Base-by-base conservation (phyloP, 768 basidiomycete species). In the Termitomyces sp. region DNA sequence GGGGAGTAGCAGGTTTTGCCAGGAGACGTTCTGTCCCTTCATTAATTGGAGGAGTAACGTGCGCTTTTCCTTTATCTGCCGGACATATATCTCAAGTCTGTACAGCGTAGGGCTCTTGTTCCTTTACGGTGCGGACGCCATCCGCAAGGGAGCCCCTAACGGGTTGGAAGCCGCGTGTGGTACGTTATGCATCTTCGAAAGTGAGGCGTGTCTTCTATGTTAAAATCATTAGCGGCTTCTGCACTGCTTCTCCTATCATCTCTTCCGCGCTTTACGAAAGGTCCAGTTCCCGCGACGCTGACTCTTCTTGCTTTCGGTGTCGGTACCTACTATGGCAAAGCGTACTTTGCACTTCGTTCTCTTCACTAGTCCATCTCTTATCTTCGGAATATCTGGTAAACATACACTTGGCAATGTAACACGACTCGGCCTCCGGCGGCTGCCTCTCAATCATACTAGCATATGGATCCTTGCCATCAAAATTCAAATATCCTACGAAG, bases 111-210 rank as follows among this genome's bases (percentile, higher is more conserved):
- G 91, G 58, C 73, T 82, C 18, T 77, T 92, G 49, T 94, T 89
- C 70, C 76, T 92, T 26, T 92, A 85, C 82, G 87, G 89, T 56
- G 91, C 86, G 37, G 81, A 90, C 60, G 78, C 76, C 66, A 88
- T 94, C 62, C 84, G 85, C 59, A 89, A 81, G 66, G 87, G 89
- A 37, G 81, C 83, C 13, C 66, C 81, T 3, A 85, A 88, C 61
- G 89, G 92, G n/a, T 72, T 92, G 54, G 88, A 93, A 67, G 83
- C 78, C 31, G 92, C 91, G 39, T 77, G 92, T 15, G 91, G 92
- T 86, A 67, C 66, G 80, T 65, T n/a, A 29, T 33, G 12, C 33
- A 28, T n/a, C 2, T 41, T 6, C 45, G 44, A 57, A 39, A 62
- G 52, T 2, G 56, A 56, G 36, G 50, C 42, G 9, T 50, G 28